A percentile compares a stretch with the other conserved stretches of the same genome.
Conservation (phyloP, 208 protist genomes). For the Acanthamoeba lenticulata region DNA sequence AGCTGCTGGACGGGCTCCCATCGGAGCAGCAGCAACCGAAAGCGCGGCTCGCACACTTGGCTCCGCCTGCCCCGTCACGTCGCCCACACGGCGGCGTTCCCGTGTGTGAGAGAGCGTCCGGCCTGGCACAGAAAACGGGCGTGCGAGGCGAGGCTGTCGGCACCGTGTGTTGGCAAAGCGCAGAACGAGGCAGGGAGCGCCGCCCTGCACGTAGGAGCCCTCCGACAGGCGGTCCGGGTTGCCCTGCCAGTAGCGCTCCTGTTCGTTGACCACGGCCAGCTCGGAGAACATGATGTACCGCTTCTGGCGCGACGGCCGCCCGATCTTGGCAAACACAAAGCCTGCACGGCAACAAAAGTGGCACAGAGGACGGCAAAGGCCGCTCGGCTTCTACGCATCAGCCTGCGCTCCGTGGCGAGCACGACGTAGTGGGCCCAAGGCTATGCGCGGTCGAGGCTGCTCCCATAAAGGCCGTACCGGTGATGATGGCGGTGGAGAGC, state of each 20-base stretch:
- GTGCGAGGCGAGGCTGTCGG: neutral
- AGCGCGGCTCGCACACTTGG: slow-evolving; percentile 50
- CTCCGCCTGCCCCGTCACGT: neutral
- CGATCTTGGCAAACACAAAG: slow-evolving; percentile 66
- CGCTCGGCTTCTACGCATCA: neutral
- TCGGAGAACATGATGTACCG: slow-evolving; percentile 59
- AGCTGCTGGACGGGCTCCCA: neutral
- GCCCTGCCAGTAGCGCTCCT: slow-evolving; percentile 33
- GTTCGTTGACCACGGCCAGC: slow-evolving; percentile 31
- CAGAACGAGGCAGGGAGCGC: slow-evolving; percentile 40
- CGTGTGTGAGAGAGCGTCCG: neutral
- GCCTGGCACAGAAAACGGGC: neutral
- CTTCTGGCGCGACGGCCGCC: slow-evolving; percentile 54
- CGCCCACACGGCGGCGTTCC: too few relatives aligned
- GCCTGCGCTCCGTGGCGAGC: too few relatives aligned
- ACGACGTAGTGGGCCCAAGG: neutral
- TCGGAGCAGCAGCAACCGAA: slow-evolving; percentile 51
- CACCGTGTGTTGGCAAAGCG: slow-evolving; percentile 41
- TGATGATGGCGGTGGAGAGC: slow-evolving; percentile 54
- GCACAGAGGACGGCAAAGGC: neutral
- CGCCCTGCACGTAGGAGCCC: slow-evolving; percentile 19
- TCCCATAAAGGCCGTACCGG: neutral
- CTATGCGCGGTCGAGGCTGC: neutral
- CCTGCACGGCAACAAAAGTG: neutral
- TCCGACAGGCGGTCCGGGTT: slow-evolving; percentile 30